Conservation (phyloP, 495 filamentous ascomycete genomes). For the Neurospora tetraspora region DNA sequence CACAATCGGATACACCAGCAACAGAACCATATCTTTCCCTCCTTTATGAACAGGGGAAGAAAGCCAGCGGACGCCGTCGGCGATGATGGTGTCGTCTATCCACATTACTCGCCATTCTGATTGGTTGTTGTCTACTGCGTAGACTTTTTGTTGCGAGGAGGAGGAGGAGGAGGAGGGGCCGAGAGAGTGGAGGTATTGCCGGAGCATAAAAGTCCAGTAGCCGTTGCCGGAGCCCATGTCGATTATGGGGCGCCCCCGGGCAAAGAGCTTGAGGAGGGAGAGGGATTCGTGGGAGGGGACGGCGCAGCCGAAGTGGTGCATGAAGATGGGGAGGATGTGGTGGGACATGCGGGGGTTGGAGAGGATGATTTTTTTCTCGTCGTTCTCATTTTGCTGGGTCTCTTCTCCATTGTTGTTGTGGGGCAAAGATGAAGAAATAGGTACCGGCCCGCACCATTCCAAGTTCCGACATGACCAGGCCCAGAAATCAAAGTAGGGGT, state of each 20-base stretch:
- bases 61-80: slow-evolving; percentile 39
- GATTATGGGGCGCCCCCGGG: slow-evolving; percentile 28
- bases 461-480: slow-evolving; percentile 33
- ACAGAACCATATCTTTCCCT: slow-evolving; percentile 35
- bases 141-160: background rate
- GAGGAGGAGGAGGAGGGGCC: slow-evolving; percentile 6
- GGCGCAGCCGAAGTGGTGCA: slow-evolving; percentile 59
- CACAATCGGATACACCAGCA: slow-evolving; percentile 54
- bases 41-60: background rate
- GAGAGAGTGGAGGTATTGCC: slow-evolving; percentile 27
- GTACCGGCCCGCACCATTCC: slow-evolving; percentile 43
- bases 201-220: slow-evolving; percentile 54
- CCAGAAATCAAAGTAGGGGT: slow-evolving; percentile 52
- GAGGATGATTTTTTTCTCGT: slow-evolving; percentile 5
- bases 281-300: slow-evolving; percentile 47
- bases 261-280: slow-evolving; percentile 35
- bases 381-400: too few relatives aligned
- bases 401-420: slow-evolving; percentile 1
- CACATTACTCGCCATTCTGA: slow-evolving; percentile 47
- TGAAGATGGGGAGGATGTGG: slow-evolving; percentile 50
- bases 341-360: slow-evolving; percentile 30
- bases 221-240: slow-evolving; percentile 47
- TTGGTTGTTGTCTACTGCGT: slow-evolving; percentile 42
- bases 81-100: slow-evolving; percentile 44
- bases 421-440: slow-evolving; percentile 4